Evolutionary conservation across 78 protist genomes (phyloP).

Genomic region (Tieghemostelium lacteum): DNA sequence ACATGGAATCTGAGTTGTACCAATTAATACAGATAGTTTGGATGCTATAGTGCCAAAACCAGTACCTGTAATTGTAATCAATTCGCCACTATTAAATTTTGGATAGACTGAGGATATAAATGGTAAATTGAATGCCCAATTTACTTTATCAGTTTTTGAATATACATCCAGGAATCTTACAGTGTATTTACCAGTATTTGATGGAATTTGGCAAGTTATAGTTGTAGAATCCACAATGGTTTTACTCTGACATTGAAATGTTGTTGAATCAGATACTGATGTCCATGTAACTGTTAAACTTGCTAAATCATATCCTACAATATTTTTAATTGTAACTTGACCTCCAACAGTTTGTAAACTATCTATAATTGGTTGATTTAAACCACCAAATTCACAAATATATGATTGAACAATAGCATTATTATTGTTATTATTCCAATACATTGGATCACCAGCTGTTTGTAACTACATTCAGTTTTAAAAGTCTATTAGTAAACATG

Average conservation of each 20-base stretch:
- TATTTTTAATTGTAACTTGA: not conserved
- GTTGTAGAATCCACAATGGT: not conserved
- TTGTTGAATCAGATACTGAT: not conserved
- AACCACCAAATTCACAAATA: conserved; percentile 54
- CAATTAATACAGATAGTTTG: not conserved
- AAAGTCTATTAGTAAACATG: not conserved
- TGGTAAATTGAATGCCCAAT: not conserved
- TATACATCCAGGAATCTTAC: not conserved
- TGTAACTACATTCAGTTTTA: too few relatives aligned
- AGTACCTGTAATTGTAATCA: conserved; percentile 13
- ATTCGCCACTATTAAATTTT: not conserved
- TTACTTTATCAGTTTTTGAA: not conserved
- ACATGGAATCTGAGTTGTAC: conserved; percentile 4
- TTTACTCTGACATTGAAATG: not conserved
- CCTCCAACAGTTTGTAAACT: not conserved
- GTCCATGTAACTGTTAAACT: conserved; percentile 6
- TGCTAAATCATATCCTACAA: not conserved
- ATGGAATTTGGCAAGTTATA: not conserved
- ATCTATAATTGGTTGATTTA: conserved; percentile 1
- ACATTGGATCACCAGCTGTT: too few relatives aligned
- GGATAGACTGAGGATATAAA: conserved; percentile 1
- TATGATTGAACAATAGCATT: not conserved
- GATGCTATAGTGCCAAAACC: not conserved
- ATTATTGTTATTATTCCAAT: conserved; percentile 22
- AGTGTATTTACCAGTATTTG: conserved; percentile 2